phyloP scores from a whole-genome alignment of 2,329 filamentous ascomycete genomes.

The Neurospora sp. region DNA sequence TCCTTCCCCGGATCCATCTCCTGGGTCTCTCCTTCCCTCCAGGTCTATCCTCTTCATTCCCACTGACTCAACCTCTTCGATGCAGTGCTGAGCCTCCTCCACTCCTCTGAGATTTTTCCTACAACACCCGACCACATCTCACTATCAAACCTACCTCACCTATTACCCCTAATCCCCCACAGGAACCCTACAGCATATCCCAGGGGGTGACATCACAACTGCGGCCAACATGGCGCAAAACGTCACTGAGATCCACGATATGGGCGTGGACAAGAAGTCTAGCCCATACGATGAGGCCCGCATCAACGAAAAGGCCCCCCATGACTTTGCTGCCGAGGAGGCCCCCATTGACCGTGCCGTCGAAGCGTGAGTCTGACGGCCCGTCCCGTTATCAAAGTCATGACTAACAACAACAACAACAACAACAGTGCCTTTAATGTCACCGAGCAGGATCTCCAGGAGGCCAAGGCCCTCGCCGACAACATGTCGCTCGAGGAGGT shows the following conservation, averaged over 20 bases:
- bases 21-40: background rate
- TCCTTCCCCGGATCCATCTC: background rate
- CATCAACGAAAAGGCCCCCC: background rate
- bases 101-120: background rate
- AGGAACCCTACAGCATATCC: background rate
- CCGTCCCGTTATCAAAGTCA: background rate
- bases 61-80: background rate
- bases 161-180: background rate
- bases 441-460: constrained; percentile 35
- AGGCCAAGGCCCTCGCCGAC: constrained; percentile 34
- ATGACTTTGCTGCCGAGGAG: background rate
- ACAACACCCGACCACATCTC: background rate
- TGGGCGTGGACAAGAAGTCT: background rate
- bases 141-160: background rate
- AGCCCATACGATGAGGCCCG: background rate
- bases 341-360: background rate
- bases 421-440: constrained; percentile 25
- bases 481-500: constrained; percentile 33
- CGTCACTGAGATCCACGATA: background rate
- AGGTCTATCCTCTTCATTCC: background rate
- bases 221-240: background rate
- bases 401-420: background rate
- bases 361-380: background rate
- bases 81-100: background rate
- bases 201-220: background rate